Evolutionary conservation across 495 filamentous ascomycete genomes (phyloP).

Genomic region (Opeltia flavorubescens): DNA sequence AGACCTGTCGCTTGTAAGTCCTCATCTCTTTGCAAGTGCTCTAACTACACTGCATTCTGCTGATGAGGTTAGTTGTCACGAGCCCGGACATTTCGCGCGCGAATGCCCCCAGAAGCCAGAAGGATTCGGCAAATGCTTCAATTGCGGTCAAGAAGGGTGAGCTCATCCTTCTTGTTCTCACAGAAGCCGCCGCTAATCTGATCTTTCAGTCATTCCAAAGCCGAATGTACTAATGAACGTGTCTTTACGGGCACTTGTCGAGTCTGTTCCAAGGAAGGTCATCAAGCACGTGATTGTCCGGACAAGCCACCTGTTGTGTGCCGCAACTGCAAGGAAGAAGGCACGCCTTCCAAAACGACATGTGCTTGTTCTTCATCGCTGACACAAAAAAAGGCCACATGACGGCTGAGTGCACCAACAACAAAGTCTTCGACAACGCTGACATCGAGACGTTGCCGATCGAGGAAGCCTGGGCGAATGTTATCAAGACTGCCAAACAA

Average conservation of each 20-base stretch:
- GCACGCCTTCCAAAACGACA: constrained; percentile 24
- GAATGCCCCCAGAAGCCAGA: constrained; percentile 39
- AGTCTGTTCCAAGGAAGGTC: constrained; percentile 58
- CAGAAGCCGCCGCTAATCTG: no score
- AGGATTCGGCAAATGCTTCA: constrained; percentile 49
- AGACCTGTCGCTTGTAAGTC: constrained; percentile 30
- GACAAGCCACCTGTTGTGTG: constrained; percentile 47
- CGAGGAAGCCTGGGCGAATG: constrained; percentile 55
- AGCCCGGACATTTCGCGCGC: constrained; percentile 40
- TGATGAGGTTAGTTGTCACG: constrained; percentile 30
- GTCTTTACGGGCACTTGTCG: constrained; percentile 61
- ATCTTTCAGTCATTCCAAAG: constrained; percentile 41
- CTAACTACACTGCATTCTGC: background rate
- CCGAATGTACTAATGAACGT: constrained; percentile 45
- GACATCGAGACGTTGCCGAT: constrained; percentile 40
- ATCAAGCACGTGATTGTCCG: constrained; percentile 59
- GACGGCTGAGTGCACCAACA: constrained; percentile 48
- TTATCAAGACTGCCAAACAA: constrained; percentile 28
- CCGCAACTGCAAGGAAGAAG: constrained; percentile 61
- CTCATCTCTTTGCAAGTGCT: background rate
- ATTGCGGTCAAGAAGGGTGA: constrained; percentile 63
- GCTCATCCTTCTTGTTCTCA: no score
- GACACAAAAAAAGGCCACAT: constrained; percentile 43
- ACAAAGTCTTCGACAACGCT: constrained; percentile 52
- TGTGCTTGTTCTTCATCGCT: background rate